These are phyloP conservation scores for Sordaria brevicollis DNA, from an alignment of 495 filamentous ascomycete genomes.

Conservation along the genomic window DNA sequence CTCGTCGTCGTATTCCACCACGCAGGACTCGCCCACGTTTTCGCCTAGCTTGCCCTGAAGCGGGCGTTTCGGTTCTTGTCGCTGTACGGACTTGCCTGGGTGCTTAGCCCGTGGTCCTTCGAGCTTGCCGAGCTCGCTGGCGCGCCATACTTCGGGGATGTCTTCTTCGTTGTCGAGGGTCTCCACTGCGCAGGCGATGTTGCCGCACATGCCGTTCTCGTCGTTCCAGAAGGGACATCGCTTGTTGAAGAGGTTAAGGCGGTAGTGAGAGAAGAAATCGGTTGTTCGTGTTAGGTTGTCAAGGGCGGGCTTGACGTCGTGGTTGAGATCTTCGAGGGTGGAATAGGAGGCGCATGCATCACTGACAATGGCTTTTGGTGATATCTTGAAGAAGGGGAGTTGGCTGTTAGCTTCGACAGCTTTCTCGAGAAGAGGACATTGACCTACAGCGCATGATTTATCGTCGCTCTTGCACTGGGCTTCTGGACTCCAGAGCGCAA, in stretches of 20 bases:
- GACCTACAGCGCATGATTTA: constrained; percentile 34
- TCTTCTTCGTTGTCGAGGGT: constrained; percentile 93
- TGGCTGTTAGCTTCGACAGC: constrained; percentile 20
- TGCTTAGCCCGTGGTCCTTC: constrained; percentile 86
- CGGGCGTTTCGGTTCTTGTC: constrained; percentile 58
- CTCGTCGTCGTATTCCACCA: constrained; percentile 95
- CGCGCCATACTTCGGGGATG: constrained; percentile 83
- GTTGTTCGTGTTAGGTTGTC: constrained; percentile 72
- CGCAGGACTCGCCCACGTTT: constrained; percentile 84
- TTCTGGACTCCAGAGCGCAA: constrained; percentile 54
- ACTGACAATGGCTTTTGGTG: constrained; percentile 50
- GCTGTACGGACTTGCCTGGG: constrained; percentile 62
- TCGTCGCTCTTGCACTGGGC: constrained; percentile 25
- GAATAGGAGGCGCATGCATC: constrained; percentile 91
- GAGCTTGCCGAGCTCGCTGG: constrained; percentile 83
- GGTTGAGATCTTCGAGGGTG: constrained; percentile 76
- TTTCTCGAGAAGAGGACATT: constrained; percentile 1
- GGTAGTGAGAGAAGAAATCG: constrained; percentile 97
- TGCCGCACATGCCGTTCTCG: constrained; percentile 88
- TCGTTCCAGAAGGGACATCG: constrained; percentile 95
- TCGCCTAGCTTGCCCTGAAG: constrained; percentile 77
- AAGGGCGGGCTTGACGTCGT: constrained; percentile 66
- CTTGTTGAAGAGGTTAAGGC: constrained; percentile 91
- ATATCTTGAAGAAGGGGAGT: constrained; percentile 33
- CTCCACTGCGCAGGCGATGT: constrained; percentile 94